Percentiles rank a stretch among this genome's conserved stretches.
These are phyloP conservation scores for Yamadazyma insecticola DNA, from an alignment of 805 yeast species.

Conservation along the genomic window DNA sequence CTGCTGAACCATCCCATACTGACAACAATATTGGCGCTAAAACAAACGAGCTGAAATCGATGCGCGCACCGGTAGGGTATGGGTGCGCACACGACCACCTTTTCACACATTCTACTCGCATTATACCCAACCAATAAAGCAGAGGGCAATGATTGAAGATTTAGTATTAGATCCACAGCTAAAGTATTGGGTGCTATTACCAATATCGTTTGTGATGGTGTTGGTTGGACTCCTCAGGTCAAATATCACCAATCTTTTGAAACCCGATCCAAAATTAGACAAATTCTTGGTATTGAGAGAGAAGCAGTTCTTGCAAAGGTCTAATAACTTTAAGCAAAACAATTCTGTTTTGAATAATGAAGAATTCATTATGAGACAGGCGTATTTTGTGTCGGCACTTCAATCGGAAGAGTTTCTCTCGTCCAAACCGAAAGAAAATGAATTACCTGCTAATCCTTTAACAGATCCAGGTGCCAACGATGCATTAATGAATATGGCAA, in stretches of 20 bases:
- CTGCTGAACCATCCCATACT: conserved; percentile 43
- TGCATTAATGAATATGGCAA: conserved; percentile 69
- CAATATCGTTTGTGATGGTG: conserved; percentile 87
- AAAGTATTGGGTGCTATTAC: conserved; percentile 85
- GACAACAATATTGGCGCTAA: background rate
- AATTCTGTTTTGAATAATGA: conserved; percentile 44
- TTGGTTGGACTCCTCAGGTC: conserved; percentile 77
- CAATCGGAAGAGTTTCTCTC: conserved; percentile 54
- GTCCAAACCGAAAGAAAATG: conserved; percentile 34
- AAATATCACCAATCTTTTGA: conserved; percentile 57
- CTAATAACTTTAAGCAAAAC: conserved; percentile 54
- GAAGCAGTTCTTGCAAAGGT: conserved; percentile 55
- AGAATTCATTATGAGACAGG: conserved; percentile 53
- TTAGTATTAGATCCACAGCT: conserved; percentile 70
- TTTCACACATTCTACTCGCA: too few species aligned
- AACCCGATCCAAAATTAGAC: conserved; percentile 52
- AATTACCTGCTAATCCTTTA: conserved; percentile 54
- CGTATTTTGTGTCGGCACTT: conserved; percentile 43
- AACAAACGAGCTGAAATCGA: background rate
- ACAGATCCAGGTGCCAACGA: conserved; percentile 70
- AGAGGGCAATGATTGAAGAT: conserved; percentile 15
- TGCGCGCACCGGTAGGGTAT: background rate
- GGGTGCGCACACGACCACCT: too few species aligned
- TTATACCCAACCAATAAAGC: background rate
- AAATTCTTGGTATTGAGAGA: conserved; percentile 42